A percentile compares a stretch with the other conserved stretches of the same genome.
phyloP scores from a whole-genome alignment of 129 eudicot species.

The Gnaphalium uliginosum region DNA sequence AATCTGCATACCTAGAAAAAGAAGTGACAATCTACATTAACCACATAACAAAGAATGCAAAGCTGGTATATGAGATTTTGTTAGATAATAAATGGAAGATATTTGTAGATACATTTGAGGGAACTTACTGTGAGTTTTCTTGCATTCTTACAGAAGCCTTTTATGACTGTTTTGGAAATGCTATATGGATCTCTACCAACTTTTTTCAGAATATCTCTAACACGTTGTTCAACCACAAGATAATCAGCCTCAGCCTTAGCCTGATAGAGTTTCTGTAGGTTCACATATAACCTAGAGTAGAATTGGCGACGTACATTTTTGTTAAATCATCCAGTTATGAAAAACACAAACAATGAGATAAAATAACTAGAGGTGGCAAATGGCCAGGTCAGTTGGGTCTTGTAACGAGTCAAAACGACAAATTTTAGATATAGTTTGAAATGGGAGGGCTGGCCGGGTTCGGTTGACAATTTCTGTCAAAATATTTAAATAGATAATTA shows the following conservation, averaged over 20 bases:
- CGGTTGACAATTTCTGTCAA: background rate
- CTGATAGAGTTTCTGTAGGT: conserved; percentile 87
- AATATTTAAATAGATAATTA: background rate
- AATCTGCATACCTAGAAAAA: conserved; percentile 78
- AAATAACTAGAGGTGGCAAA: background rate
- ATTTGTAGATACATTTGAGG: background rate
- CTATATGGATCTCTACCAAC: conserved; percentile 83
- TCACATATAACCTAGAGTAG: conserved; percentile 75
- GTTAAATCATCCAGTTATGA: background rate
- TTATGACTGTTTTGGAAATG: conserved; percentile 65
- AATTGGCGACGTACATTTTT: conserved; percentile 21
- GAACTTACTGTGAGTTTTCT: conserved; percentile 77
- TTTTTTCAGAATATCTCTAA: conserved; percentile 62
- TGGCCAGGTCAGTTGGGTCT: background rate
- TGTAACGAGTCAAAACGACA: background rate
- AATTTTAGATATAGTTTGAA: background rate
- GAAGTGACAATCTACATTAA: conserved; percentile 9
- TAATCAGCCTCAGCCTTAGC: conserved; percentile 97
- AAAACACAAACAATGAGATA: background rate
- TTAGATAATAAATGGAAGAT: background rate
- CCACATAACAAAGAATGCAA: conserved; percentile 1
- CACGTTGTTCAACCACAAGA: conserved; percentile 70
- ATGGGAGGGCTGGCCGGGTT: background rate
- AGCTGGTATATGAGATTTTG: conserved; percentile 11
- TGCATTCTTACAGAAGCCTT: conserved; percentile 89